A percentile compares a stretch with the other conserved stretches of the same genome.
Conservation (phyloP, 1,284 basidiomycete species). For the Xerocomus cyaneibrunnescens region DNA sequence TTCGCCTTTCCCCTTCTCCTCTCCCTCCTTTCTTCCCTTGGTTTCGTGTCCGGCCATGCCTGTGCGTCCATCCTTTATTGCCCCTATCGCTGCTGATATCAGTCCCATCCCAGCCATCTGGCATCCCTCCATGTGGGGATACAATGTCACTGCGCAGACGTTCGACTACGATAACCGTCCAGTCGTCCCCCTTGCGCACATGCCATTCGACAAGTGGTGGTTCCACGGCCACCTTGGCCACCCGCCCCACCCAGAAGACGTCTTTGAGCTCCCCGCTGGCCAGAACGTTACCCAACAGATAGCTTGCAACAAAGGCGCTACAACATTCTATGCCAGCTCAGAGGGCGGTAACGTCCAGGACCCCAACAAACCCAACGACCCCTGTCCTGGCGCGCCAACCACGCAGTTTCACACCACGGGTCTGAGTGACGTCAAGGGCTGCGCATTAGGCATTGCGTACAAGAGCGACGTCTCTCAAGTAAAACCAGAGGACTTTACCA, state of each 20-base stretch:
- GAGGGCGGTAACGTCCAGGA: constrained; percentile 53
- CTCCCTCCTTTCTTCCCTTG: constrained; percentile 3
- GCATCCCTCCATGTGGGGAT: constrained; percentile 30
- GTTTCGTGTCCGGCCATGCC: constrained; percentile 14
- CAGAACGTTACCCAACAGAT: constrained; percentile 26
- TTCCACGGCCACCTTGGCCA: constrained; percentile 39
- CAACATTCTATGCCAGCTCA: constrained; percentile 48
- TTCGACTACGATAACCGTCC: constrained; percentile 36
- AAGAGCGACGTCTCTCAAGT: constrained; percentile 54
- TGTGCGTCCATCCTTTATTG: constrained; percentile 6
- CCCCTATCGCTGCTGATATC: not conserved
- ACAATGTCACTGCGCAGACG: constrained; percentile 25
- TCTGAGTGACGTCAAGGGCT: constrained; percentile 56
- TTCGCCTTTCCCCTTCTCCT: not conserved
- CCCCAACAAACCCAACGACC: constrained; percentile 32
- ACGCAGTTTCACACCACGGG: constrained; percentile 54
- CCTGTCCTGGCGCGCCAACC: constrained; percentile 48
- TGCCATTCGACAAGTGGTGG: constrained; percentile 44
- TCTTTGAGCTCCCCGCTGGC: constrained; percentile 39
- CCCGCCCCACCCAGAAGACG: constrained; percentile 38
- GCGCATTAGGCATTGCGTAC: constrained; percentile 71
- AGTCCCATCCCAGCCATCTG: constrained; percentile 20
- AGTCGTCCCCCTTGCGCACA: constrained; percentile 35
- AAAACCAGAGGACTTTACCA: constrained; percentile 62
- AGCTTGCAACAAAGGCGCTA: constrained; percentile 41